These are phyloP conservation scores for Coccomyxa subellipsoidea DNA, from an alignment of 163 green algal genomes.

Conservation along the genomic window DNA sequence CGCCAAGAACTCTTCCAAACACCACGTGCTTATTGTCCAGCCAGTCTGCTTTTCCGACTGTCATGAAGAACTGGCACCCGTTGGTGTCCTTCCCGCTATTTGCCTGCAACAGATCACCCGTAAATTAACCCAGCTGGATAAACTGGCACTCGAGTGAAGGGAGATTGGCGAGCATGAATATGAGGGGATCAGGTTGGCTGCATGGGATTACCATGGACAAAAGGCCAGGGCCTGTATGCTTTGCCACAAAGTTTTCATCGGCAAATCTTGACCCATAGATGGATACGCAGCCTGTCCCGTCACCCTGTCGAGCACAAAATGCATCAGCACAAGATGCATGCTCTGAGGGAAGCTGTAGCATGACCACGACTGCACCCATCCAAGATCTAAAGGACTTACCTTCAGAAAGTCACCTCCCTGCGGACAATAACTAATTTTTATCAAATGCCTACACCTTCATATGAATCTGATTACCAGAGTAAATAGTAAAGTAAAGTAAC, in stretches of 20 bases:
- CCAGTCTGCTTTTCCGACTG: constrained; percentile 75
- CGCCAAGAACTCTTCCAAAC: constrained; percentile 93
- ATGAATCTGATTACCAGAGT: no score
- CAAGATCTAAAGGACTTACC: no score
- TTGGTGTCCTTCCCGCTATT: constrained; percentile 93
- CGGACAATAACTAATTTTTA: no score
- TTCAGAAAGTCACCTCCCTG: constrained; percentile 92
- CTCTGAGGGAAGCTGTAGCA: neutral
- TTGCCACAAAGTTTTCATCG: constrained; percentile 93
- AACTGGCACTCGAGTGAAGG: no score
- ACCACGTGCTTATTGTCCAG: constrained; percentile 89
- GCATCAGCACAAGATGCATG: neutral
- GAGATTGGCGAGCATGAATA: no score
- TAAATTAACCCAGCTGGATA: no score
- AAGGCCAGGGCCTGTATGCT: constrained; percentile 92
- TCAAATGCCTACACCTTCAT: no score
- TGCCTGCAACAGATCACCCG: constrained; percentile 51
- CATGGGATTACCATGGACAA: constrained; percentile 70
- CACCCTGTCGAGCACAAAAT: constrained; percentile 54
- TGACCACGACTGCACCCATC: no score
- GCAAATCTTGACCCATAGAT: constrained; percentile 96
- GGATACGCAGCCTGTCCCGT: constrained; percentile 87
- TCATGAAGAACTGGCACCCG: constrained; percentile 98
- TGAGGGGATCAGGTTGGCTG: neutral
- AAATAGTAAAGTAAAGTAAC: no score